Conservation (phyloP, 2,329 filamentous ascomycete species). For the Fusarium poae region DNA sequence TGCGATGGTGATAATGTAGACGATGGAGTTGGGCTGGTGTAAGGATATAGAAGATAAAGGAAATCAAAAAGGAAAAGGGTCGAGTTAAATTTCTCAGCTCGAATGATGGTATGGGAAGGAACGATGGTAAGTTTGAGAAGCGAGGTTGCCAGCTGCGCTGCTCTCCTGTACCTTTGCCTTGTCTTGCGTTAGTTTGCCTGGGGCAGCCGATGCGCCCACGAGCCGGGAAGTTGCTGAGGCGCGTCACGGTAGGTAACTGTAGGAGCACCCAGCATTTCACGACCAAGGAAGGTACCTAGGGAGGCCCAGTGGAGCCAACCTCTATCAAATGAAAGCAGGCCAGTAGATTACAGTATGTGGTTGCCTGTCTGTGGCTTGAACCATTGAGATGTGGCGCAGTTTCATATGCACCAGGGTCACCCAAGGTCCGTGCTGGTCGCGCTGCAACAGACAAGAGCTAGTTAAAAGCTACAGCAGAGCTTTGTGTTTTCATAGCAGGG, state of each 20-base stretch:
- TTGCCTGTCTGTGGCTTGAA: slow-evolving; percentile 30
- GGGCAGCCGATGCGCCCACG: slow-evolving; percentile 41
- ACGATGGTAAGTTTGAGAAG: slow-evolving; percentile 32
- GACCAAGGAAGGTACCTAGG: slow-evolving; percentile 21
- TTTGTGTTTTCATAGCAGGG: slow-evolving; percentile 43
- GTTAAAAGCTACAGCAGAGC: slow-evolving; percentile 28
- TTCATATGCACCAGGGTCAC: neutral
- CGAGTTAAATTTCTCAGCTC: slow-evolving; percentile 16
- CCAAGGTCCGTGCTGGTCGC: slow-evolving; percentile 39
- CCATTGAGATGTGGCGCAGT: slow-evolving; percentile 19
- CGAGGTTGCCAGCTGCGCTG: slow-evolving; percentile 41
- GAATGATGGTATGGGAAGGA: slow-evolving; percentile 26
- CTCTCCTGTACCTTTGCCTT: slow-evolving; percentile 35
- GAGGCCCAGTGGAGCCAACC: slow-evolving; percentile 19
- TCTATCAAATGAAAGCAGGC: neutral
- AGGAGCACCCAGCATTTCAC: slow-evolving; percentile 34
- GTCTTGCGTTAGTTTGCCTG: slow-evolving; percentile 39
- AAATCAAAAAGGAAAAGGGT: slow-evolving; percentile 8
- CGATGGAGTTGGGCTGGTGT: slow-evolving; percentile 13
- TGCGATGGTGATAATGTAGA: slow-evolving; percentile 35
- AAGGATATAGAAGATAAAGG: neutral
- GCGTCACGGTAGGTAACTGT: slow-evolving; percentile 44
- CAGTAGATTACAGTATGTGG: no score
- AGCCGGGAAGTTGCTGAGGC: slow-evolving; percentile 43
- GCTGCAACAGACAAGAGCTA: slow-evolving; percentile 43